Conservation (phyloP, 176 grass and related monocot species). For the Juncus effusus region DNA sequence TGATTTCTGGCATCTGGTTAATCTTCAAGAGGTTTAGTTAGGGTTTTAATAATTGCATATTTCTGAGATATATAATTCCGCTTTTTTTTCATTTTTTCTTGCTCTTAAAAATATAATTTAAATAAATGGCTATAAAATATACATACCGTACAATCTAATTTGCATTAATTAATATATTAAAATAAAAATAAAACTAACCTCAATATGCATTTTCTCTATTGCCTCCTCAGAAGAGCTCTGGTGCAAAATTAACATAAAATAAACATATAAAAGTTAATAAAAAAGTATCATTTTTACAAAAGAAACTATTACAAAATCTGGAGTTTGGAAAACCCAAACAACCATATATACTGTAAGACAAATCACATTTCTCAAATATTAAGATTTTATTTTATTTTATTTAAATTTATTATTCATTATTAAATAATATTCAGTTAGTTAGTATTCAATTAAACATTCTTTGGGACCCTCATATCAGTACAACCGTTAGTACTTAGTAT, state of each 20-base stretch:
- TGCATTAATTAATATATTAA: background rate
- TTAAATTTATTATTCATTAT: too few species aligned
- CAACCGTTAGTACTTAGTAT: too few species aligned
- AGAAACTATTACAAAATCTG: constrained; percentile 74
- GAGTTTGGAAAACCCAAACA: constrained; percentile 96
- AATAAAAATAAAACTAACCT: constrained; percentile 9
- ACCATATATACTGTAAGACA: constrained; percentile 75
- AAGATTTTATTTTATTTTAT: too few species aligned
- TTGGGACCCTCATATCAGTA: too few species aligned
- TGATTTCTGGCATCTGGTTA: constrained; percentile 99
- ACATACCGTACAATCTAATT: too few species aligned
- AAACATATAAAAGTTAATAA: background rate
- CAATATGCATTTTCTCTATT: constrained; percentile 25
- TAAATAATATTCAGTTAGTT: too few species aligned
- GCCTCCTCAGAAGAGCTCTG: constrained; percentile 24
- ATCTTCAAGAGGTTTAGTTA: constrained; percentile 90
- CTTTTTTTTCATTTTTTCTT: constrained; percentile 83
- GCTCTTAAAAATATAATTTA: constrained; percentile 43
- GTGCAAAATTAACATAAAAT: constrained; percentile 6
- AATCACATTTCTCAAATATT: constrained; percentile 27
- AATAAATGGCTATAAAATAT: too few species aligned
- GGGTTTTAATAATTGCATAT: constrained; percentile 92
- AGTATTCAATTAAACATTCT: too few species aligned
- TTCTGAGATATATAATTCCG: constrained; percentile 68
- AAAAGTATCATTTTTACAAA: background rate